Evolutionary conservation across 2,329 filamentous ascomycete species (phyloP).

Genomic region (Periconia sp.): DNA sequence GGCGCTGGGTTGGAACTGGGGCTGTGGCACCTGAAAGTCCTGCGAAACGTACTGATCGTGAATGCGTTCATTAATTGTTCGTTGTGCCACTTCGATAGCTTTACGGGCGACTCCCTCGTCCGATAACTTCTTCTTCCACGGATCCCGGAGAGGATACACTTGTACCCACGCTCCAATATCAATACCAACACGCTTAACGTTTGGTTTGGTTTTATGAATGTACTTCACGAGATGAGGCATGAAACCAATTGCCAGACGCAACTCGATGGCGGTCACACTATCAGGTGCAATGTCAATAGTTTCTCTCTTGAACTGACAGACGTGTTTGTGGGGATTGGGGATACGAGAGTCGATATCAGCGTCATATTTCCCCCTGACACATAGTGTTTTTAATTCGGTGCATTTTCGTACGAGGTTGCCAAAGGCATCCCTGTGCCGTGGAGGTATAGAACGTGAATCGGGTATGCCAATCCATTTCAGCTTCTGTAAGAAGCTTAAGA

Average conservation of each 20-base stretch:
- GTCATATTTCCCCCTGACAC: constrained; percentile 18
- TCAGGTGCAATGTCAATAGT: constrained; percentile 5
- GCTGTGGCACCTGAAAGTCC: too few species aligned
- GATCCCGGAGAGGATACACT: constrained; percentile 12
- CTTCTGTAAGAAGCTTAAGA: neutral
- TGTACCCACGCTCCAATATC: constrained; percentile 33
- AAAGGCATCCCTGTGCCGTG: neutral
- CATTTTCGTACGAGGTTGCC: constrained; percentile 8
- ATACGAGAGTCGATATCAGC: constrained; percentile 1
- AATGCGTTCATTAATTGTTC: neutral
- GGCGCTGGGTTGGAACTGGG: too few species aligned
- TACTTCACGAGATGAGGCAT: constrained; percentile 12
- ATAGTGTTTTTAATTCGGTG: constrained; percentile 17
- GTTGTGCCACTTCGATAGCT: neutral
- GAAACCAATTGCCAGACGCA: constrained; percentile 20
- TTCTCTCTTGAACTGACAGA: constrained; percentile 15
- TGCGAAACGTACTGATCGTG: too few species aligned
- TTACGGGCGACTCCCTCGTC: neutral
- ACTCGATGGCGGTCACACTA: constrained; percentile 18
- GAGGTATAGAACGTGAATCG: neutral
- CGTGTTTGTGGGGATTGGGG: constrained; percentile 9
- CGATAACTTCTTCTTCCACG: neutral
- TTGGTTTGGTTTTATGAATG: constrained; percentile 4
- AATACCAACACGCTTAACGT: constrained; percentile 20
- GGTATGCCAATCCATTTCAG: constrained; percentile 24